Conservation (phyloP, 768 basidiomycete genomes). For the Russula sp. region DNA sequence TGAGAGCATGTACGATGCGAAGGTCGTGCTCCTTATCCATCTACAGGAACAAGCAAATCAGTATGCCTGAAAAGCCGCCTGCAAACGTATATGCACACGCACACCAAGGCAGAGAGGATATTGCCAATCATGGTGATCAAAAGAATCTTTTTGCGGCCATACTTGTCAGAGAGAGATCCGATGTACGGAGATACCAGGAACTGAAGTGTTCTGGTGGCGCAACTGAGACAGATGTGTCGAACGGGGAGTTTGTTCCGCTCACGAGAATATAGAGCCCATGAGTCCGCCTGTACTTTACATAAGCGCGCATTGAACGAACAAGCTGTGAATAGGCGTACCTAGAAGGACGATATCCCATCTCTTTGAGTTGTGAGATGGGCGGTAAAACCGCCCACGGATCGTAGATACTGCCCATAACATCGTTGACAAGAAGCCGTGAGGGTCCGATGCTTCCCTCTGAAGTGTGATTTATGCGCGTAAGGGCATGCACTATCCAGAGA, state of each 20-base stretch:
- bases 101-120: slow-evolving; percentile 83
- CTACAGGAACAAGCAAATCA: slow-evolving; percentile 35
- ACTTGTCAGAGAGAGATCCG: slow-evolving; percentile 79
- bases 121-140: slow-evolving; percentile 91
- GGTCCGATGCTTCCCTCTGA: slow-evolving; percentile 67
- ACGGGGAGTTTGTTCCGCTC: slow-evolving; percentile 31
- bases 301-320: not conserved
- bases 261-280: slow-evolving; percentile 94
- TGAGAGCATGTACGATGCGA: slow-evolving; percentile 85
- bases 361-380: slow-evolving; percentile 52
- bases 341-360: slow-evolving; percentile 94
- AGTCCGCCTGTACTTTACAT: slow-evolving; percentile 48
- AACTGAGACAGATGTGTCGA: not conserved
- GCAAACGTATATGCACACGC: slow-evolving; percentile 30
- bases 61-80: slow-evolving; percentile 1
- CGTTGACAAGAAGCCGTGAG: slow-evolving; percentile 63
- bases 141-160: slow-evolving; percentile 81
- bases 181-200: slow-evolving; percentile 80
- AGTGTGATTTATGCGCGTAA: not conserved
- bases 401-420: slow-evolving; percentile 64
- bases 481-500: not conserved
- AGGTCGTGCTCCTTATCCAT: slow-evolving; percentile 87
- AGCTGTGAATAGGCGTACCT: slow-evolving; percentile 40
- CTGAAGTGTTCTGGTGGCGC: slow-evolving; percentile 58
- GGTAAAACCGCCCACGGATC: slow-evolving; percentile 61